Evolutionary conservation across 495 filamentous ascomycete species (phyloP), one percentile per base, ranked within the genome.

Genomic region (Penicillium coprophilum): DNA sequence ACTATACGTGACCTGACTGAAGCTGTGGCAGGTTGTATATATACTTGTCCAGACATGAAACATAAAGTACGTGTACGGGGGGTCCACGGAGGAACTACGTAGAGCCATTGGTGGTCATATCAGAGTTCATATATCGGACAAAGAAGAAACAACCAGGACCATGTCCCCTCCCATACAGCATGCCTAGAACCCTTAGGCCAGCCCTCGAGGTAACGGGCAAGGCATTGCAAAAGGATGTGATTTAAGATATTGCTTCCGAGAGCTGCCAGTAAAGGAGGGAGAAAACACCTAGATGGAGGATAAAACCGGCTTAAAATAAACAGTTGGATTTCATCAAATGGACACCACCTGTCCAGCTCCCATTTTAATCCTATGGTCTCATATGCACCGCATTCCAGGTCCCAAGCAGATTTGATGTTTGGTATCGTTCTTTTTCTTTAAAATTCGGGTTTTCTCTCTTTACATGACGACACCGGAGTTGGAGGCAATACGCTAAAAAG

Each of bases 381-480:
- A 53, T 62, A 66, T 71, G 68, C 69, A 68, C 65, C 62, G 60
- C 60, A 47, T 61, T 66, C 63, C 56, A 61, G 60, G 60, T 64
- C 65, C 65, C 58, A 68, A 64, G 55, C 52, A 54, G 62, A 70
- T 57, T 57, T 70, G 69, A 70, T 61, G 64, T 66, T 71, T 73
- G 71, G 72, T 76, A 74, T 76, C 71, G 66, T 68, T 71, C 67
- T 69, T 62, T 71, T 71, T 63, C 69, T 68, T 57, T 67, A 60
- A 64, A 66, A 64, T 64, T 63, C 59, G 59, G 54, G 47, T 67
- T 69, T 62, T 52, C 50, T 64, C 68, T 71, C 69, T 72, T 96
- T 89, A 98, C 93, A 98, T 98, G 74, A 97, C 94, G 67, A 98
- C 94, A 85, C 94, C 94, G 57, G 94, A 95, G 87, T 97, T 98